Evolutionary conservation across 345 rosid genomes (phyloP).

Genomic region (Arabidopsis arenosa): DNA sequence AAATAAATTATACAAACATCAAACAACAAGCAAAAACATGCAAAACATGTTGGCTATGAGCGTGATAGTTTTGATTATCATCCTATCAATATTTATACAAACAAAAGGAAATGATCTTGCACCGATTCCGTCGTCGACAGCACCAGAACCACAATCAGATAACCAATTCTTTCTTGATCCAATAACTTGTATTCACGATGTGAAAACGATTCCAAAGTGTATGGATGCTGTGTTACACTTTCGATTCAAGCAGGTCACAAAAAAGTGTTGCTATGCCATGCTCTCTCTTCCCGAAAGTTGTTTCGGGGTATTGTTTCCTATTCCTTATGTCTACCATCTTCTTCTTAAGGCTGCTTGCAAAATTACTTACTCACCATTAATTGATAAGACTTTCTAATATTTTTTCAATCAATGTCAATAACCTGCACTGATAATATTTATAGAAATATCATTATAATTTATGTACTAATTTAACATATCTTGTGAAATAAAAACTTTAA

Average conservation of each 20-base stretch:
- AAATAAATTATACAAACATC: neutral
- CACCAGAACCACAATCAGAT: neutral
- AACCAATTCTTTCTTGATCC: neutral
- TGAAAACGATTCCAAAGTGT: neutral
- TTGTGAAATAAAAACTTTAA: neutral
- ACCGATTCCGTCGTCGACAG: neutral
- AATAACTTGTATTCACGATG: neutral
- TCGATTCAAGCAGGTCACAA: neutral
- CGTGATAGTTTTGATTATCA: neutral
- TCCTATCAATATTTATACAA: neutral
- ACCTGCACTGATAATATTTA: neutral
- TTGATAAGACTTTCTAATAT: neutral
- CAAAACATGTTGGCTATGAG: neutral
- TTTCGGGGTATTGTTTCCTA: neutral
- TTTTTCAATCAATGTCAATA: neutral
- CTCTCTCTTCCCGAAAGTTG: neutral
- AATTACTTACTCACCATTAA: neutral
- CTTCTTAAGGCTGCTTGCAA: neutral
- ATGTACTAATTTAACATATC: neutral
- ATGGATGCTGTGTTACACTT: neutral
- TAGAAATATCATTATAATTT: neutral
- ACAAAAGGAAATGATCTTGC: constrained; percentile 9
- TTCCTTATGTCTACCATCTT: neutral
- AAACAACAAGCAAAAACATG: neutral
- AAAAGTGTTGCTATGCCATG: neutral